A percentile compares a stretch with the other conserved stretches of the same genome.
Evolutionary conservation across 306 rosid genomes (phyloP).

Genomic region (Dalbergia cultrata): DNA sequence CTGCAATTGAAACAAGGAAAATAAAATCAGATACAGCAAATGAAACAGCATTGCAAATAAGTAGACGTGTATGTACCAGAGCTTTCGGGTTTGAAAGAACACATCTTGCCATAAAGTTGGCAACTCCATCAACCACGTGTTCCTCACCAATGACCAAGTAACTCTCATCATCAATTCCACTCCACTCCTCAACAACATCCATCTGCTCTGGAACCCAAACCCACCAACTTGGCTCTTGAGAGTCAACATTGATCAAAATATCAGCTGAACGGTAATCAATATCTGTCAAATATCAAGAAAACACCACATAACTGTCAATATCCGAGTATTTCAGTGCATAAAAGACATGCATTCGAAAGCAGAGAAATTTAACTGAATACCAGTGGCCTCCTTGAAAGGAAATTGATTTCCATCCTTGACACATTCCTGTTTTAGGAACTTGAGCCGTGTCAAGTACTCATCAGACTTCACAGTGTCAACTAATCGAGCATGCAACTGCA

Average conservation of each 20-base stretch:
- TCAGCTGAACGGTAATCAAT: slow-evolving; percentile 77
- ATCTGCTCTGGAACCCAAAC: slow-evolving; percentile 87
- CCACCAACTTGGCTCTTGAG: slow-evolving; percentile 89
- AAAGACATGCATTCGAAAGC: slow-evolving; percentile 15
- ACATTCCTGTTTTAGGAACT: slow-evolving; percentile 61
- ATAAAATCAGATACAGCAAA: slow-evolving; percentile 32
- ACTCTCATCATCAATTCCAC: slow-evolving; percentile 83
- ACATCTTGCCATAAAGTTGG: slow-evolving; percentile 91
- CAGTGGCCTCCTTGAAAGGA: slow-evolving; percentile 86
- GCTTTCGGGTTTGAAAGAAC: slow-evolving; percentile 83
- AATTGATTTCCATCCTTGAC: slow-evolving; percentile 65
- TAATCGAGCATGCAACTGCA: slow-evolving; percentile 76
- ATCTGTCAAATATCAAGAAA: slow-evolving; percentile 48
- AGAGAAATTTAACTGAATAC: slow-evolving; percentile 50
- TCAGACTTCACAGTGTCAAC: slow-evolving; percentile 76
- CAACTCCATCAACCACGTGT: slow-evolving; percentile 93
- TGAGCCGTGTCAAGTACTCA: slow-evolving; percentile 69
- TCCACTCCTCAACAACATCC: slow-evolving; percentile 76
- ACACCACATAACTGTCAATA: slow-evolving; percentile 21
- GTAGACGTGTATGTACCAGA: slow-evolving; percentile 51
- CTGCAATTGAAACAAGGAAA: slow-evolving; percentile 62
- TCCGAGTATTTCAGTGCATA: slow-evolving; percentile 1
- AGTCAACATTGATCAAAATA: slow-evolving; percentile 71
- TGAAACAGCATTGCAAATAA: not conserved
- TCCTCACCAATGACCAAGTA: slow-evolving; percentile 85